phyloP scores from a whole-genome alignment of 352 stramenopile species.

The Globisporangium cylindrosporum region DNA sequence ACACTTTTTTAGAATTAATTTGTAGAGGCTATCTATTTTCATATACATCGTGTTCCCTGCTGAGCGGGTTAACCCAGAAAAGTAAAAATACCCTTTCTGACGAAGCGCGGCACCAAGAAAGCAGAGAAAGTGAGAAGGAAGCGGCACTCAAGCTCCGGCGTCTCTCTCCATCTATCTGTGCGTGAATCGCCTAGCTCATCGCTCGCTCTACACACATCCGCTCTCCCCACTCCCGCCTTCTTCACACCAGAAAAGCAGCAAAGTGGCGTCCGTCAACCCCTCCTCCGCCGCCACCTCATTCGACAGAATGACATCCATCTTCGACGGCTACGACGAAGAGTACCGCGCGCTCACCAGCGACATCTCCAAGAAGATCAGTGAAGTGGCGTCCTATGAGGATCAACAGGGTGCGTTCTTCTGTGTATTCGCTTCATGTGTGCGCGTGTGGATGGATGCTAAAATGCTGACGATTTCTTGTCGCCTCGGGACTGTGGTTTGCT shows the following conservation, averaged over 20 bases:
- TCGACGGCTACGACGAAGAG: slow-evolving; percentile 88
- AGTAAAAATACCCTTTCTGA: slow-evolving; percentile 14
- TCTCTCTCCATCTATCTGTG: slow-evolving; percentile 1
- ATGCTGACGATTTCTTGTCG: background rate
- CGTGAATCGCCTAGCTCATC: background rate
- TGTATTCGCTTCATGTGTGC: background rate
- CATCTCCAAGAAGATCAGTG: slow-evolving; percentile 88
- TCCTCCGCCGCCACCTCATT: slow-evolving; percentile 9
- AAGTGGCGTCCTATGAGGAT: slow-evolving; percentile 84
- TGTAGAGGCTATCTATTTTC: background rate
- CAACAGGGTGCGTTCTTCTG: slow-evolving; percentile 48
- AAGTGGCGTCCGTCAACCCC: slow-evolving; percentile 9
- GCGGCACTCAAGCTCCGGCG: background rate
- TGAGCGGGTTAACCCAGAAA: background rate
- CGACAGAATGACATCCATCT: slow-evolving; percentile 82
- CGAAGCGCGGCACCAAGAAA: slow-evolving; percentile 1
- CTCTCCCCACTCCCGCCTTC: background rate
- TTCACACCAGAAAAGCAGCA: background rate
- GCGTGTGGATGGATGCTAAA: background rate
- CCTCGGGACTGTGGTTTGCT: background rate
- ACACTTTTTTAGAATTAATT: too few relatives aligned
- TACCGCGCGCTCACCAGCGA: slow-evolving; percentile 81
- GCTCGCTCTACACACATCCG: background rate
- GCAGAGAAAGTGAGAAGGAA: slow-evolving; percentile 5
- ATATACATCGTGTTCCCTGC: background rate